Evolutionary conservation across 352 stramenopile genomes (phyloP).

Genomic region (Pythium insidiosum): DNA sequence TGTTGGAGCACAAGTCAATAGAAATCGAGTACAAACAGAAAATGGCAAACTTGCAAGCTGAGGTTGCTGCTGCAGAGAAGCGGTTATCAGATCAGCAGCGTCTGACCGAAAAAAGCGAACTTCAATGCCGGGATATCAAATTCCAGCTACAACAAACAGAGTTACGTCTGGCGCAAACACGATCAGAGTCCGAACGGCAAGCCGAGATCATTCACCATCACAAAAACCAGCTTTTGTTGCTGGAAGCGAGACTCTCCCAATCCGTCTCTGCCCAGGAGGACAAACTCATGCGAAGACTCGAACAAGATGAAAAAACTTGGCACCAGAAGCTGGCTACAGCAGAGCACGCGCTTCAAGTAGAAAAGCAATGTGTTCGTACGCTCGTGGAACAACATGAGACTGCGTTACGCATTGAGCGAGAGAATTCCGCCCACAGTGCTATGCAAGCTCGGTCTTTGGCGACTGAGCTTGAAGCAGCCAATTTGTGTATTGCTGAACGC

Average conservation of each 20-base stretch:
- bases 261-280: conserved; percentile 46
- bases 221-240: conserved; percentile 28
- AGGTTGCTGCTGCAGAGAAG: neutral
- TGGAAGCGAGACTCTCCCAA: conserved; percentile 41
- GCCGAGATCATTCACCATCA: conserved; percentile 22
- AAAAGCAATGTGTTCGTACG: conserved; percentile 27
- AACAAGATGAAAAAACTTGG: conserved; percentile 50
- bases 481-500: conserved; percentile 60
- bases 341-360: conserved; percentile 39
- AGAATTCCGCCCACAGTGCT: conserved; percentile 33
- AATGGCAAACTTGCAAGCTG: neutral
- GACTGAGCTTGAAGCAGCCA: conserved; percentile 56
- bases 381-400: conserved; percentile 31
- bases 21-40: neutral
- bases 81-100: neutral
- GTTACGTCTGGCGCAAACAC: conserved; percentile 14
- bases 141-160: conserved; percentile 3
- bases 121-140: conserved; percentile 5
- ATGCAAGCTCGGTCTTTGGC: conserved; percentile 27
- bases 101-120: neutral
- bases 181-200: conserved; percentile 27
- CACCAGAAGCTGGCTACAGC: conserved; percentile 42
- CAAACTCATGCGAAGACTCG: conserved; percentile 23
- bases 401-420: conserved; percentile 26
- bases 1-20: neutral